phyloP scores from a whole-genome alignment of 768 basidiomycete species.

The Calvatia gigantea region DNA sequence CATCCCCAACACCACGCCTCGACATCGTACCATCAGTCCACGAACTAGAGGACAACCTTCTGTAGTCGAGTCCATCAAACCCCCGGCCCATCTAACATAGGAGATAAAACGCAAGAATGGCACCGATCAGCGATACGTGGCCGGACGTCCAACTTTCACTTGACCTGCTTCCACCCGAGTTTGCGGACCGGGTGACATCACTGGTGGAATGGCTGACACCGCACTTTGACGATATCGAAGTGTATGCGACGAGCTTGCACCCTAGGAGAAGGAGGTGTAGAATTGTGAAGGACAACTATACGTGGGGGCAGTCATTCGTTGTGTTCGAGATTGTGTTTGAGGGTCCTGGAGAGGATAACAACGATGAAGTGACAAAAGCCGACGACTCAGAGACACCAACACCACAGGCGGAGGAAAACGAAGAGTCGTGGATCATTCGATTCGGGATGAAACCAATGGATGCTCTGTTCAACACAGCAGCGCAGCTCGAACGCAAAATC shows the following conservation, averaged over 20 bases:
- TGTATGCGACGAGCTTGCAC: conserved; percentile 32
- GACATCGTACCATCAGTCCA: background rate
- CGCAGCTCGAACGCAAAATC: conserved; percentile 40
- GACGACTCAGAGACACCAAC: background rate
- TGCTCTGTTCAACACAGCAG: conserved; percentile 38
- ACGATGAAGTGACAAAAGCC: background rate
- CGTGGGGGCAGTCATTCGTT: conserved; percentile 39
- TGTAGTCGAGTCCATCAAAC: no score
- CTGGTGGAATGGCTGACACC: conserved; percentile 33
- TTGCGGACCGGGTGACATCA: conserved; percentile 30
- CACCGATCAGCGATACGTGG: conserved; percentile 36
- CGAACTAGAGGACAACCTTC: background rate
- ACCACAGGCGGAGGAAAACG: conserved; percentile 14
- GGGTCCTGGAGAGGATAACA: conserved; percentile 1
- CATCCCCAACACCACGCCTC: background rate
- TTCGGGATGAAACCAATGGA: conserved; percentile 36
- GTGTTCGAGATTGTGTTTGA: conserved; percentile 35
- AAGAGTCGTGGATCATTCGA: conserved; percentile 36
- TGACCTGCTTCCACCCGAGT: conserved; percentile 30
- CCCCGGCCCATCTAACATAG: no score
- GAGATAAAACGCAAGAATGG: conserved; percentile 4
- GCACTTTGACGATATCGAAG: conserved; percentile 26
- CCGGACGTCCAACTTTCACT: conserved; percentile 33
- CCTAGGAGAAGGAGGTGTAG: conserved; percentile 25
- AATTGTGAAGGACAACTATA: conserved; percentile 31